Percentiles rank a stretch among this genome's conserved stretches.
These are phyloP conservation scores for Trichoderma semiorbis DNA, from an alignment of 2,329 filamentous ascomycete species.

Conservation along the genomic window DNA sequence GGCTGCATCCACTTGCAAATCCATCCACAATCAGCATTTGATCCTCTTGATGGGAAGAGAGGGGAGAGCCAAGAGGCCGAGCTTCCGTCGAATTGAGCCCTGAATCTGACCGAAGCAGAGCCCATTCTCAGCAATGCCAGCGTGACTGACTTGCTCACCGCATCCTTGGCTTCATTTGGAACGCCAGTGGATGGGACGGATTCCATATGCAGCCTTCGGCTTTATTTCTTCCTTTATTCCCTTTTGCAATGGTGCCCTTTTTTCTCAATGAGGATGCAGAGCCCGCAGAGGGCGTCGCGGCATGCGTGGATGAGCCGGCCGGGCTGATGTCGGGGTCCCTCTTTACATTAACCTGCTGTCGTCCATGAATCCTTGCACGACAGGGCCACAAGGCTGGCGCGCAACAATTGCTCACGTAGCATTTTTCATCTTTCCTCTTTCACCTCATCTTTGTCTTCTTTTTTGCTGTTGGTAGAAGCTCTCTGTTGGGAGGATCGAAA, in stretches of 20 bases:
- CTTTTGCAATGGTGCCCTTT: not conserved
- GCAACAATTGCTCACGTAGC: not conserved
- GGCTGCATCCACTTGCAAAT: not conserved
- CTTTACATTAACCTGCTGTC: not conserved
- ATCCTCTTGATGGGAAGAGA: not conserved
- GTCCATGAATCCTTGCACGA: not conserved
- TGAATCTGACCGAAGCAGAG: not conserved
- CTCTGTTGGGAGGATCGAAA: not conserved
- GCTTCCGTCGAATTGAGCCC: not conserved
- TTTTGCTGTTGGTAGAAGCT: not conserved
- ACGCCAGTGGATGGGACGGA: not conserved
- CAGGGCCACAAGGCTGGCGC: constrained; percentile 1
- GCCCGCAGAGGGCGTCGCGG: not conserved
- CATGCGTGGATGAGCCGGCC: not conserved
- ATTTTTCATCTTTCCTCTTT: not conserved
- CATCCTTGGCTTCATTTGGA: not conserved
- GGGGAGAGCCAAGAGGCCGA: not conserved
- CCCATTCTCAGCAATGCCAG: not conserved
- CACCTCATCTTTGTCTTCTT: not conserved
- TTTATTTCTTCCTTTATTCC: not conserved
- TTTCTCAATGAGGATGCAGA: constrained; percentile 4
- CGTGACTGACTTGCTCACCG: not conserved
- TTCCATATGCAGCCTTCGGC: not conserved
- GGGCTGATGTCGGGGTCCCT: not conserved
- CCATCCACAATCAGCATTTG: not conserved